phyloP scores from a whole-genome alignment of 768 basidiomycete genomes.

The Tephrocybe sp. region DNA sequence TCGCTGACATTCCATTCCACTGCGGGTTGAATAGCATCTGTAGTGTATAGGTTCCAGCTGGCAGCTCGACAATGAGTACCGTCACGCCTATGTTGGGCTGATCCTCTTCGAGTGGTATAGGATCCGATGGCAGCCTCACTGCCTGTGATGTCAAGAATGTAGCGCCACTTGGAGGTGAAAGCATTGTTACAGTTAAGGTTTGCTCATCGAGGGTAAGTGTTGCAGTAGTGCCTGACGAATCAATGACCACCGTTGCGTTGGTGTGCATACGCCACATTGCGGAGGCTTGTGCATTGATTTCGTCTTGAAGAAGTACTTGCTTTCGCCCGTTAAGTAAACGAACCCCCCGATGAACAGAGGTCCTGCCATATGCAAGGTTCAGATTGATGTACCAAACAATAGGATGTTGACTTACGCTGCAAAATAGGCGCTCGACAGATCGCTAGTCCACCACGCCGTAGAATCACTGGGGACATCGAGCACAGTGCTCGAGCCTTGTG shows the following conservation, averaged over 20 bases:
- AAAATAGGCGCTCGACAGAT: slow-evolving; percentile 76
- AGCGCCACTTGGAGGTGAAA: slow-evolving; percentile 68
- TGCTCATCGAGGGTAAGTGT: slow-evolving; percentile 71
- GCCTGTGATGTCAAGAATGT: slow-evolving; percentile 56
- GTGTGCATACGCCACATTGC: slow-evolving; percentile 95
- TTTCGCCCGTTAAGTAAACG: slow-evolving; percentile 78
- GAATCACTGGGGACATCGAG: slow-evolving; percentile 58
- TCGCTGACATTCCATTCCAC: slow-evolving; percentile 65
- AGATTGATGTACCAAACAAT: neutral
- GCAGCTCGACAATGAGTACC: slow-evolving; percentile 71
- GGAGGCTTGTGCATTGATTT: slow-evolving; percentile 59
- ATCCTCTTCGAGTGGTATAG: slow-evolving; percentile 60
- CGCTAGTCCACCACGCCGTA: slow-evolving; percentile 80
- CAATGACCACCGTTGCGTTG: slow-evolving; percentile 71
- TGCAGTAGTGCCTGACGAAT: slow-evolving; percentile 56
- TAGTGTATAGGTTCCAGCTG: slow-evolving; percentile 70
- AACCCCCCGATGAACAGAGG: slow-evolving; percentile 80
- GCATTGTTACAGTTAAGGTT: slow-evolving; percentile 61
- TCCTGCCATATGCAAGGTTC: slow-evolving; percentile 30
- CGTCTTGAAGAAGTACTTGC: slow-evolving; percentile 93
- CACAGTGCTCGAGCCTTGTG: slow-evolving; percentile 86
- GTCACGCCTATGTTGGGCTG: slow-evolving; percentile 76
- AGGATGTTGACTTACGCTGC: slow-evolving; percentile 49
- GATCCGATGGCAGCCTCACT: slow-evolving; percentile 54
- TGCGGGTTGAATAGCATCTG: slow-evolving; percentile 92